Evolutionary conservation across 1,284 basidiomycete genomes (phyloP).

Genomic region (Apiotrichum gamsii): DNA sequence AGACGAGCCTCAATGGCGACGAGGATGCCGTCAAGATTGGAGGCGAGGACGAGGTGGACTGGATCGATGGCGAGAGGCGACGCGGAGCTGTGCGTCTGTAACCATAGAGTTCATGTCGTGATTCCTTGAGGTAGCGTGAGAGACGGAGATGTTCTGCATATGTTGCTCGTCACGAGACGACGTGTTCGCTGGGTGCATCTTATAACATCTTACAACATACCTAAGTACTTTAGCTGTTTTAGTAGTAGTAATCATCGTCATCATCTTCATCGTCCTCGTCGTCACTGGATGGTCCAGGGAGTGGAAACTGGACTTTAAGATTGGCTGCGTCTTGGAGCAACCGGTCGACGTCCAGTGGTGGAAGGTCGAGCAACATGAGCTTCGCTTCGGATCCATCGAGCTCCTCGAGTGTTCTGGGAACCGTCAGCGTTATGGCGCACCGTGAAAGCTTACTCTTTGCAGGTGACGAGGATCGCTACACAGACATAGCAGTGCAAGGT

Average conservation of each 20-base stretch:
- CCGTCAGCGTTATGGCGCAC: neutral
- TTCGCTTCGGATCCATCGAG: slow-evolving; percentile 43
- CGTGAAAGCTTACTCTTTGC: slow-evolving; percentile 36
- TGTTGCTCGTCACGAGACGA: too few species aligned
- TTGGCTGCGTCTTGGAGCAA: slow-evolving; percentile 42
- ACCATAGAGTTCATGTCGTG: too few species aligned
- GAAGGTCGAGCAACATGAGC: slow-evolving; percentile 43
- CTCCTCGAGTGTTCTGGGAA: slow-evolving; percentile 36
- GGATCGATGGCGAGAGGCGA: slow-evolving; percentile 6
- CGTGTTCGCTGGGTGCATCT: too few species aligned
- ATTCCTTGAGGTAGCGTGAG: too few species aligned
- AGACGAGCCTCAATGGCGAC: slow-evolving; percentile 16
- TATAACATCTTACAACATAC: too few species aligned
- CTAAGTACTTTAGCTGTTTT: too few species aligned
- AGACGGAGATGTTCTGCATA: too few species aligned
- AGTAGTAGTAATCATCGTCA: neutral
- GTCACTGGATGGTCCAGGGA: slow-evolving; percentile 30
- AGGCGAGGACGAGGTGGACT: slow-evolving; percentile 20
- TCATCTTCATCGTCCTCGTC: slow-evolving; percentile 10
- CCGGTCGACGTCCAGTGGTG: slow-evolving; percentile 44
- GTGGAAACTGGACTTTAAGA: slow-evolving; percentile 29
- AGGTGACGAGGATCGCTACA: slow-evolving; percentile 41
- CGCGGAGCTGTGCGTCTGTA: slow-evolving; percentile 5
- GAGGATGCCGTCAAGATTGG: slow-evolving; percentile 35
- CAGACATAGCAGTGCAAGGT: slow-evolving; percentile 45